Conservation (phyloP, 371 early-diverging fungal species). For the Mortierella polycephala region DNA sequence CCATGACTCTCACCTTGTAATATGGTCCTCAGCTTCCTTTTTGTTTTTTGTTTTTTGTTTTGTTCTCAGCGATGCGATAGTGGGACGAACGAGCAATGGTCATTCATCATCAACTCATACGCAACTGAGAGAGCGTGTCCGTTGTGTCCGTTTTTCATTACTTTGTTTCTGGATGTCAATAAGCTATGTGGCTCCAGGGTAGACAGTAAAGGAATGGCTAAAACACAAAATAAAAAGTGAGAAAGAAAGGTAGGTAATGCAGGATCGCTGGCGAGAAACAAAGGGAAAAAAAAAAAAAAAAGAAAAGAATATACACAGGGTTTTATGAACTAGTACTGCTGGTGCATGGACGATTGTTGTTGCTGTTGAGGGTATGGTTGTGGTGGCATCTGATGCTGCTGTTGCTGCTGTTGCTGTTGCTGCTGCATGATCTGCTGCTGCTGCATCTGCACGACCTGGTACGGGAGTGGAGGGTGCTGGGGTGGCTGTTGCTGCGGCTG, state of each 20-base stretch:
- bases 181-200: too few species aligned
- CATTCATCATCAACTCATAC: too few species aligned
- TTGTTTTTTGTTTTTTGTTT: constrained; percentile 1
- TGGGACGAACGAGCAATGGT: too few species aligned
- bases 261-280: background rate
- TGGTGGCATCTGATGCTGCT: constrained; percentile 25
- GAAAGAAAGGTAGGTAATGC: background rate
- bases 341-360: constrained; percentile 18
- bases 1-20: too few species aligned
- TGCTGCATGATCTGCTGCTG: constrained; percentile 41
- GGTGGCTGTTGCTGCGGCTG: constrained; percentile 20
- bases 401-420: constrained; percentile 30
- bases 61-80: background rate
- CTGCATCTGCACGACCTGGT: constrained; percentile 45
- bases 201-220: too few species aligned
- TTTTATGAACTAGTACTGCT: constrained; percentile 8
- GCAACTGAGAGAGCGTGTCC: too few species aligned
- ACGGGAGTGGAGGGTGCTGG: constrained; percentile 38
- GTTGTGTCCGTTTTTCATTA: too few species aligned
- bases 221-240: background rate
- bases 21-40: background rate
- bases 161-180: too few species aligned
- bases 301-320: background rate
- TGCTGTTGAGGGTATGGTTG: constrained; percentile 33
- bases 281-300: background rate